phyloP scores from a whole-genome alignment of 108 stramenopile genomes.

The Cyclotella cryptica region DNA sequence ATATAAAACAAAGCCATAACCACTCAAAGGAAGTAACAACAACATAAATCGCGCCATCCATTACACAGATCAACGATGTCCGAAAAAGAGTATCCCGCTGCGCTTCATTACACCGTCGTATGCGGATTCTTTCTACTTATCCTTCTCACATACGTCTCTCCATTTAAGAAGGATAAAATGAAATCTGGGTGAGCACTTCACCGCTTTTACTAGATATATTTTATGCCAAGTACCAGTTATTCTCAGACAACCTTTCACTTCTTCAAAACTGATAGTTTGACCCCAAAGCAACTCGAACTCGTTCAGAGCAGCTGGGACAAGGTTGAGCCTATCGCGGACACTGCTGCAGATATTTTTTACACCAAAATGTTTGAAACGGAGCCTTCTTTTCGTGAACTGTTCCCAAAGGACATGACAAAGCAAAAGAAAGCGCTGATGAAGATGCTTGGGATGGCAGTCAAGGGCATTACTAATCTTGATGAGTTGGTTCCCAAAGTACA shows the following conservation, averaged over 20 bases:
- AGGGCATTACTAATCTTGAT: slow-evolving; percentile 28
- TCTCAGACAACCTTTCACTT: neutral
- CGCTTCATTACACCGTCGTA: slow-evolving; percentile 1
- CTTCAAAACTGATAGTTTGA: neutral
- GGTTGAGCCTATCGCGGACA: slow-evolving; percentile 38
- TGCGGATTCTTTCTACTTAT: neutral
- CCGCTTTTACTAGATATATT: neutral
- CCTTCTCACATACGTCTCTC: neutral
- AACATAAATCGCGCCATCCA: too few relatives aligned
- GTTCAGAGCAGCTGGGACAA: slow-evolving; percentile 47
- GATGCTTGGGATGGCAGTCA: slow-evolving; percentile 34
- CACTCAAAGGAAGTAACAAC: too few relatives aligned
- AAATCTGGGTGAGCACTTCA: neutral
- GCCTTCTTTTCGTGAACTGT: slow-evolving; percentile 30
- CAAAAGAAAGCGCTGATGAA: slow-evolving; percentile 43
- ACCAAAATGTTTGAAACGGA: slow-evolving; percentile 39
- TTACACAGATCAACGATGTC: neutral
- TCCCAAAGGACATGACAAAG: slow-evolving; percentile 35
- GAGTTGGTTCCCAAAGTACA: slow-evolving; percentile 33
- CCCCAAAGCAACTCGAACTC: slow-evolving; percentile 20
- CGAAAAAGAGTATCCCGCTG: neutral
- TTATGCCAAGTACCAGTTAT: neutral
- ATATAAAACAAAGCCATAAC: too few relatives aligned
- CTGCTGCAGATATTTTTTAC: slow-evolving; percentile 45
- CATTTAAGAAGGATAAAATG: neutral